These are phyloP conservation scores for Solidago caesia DNA, from an alignment of 129 eudicot genomes.

Conservation along the genomic window DNA sequence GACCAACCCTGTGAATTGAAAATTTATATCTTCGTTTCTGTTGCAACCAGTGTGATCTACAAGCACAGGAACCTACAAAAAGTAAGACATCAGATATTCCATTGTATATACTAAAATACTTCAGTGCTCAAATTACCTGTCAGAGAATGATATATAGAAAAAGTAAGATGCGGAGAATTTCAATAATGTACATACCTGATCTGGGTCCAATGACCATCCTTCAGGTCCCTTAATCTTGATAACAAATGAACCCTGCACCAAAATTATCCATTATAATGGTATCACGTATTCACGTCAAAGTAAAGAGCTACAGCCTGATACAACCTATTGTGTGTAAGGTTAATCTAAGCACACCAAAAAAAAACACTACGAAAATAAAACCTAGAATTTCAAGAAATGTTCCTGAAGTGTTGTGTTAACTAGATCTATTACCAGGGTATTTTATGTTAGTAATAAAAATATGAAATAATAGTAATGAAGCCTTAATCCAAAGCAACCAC, in stretches of 20 bases:
- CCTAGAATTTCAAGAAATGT: background rate
- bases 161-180: slow-evolving; percentile 9
- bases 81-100: slow-evolving; percentile 18
- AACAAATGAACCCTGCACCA: slow-evolving; percentile 84
- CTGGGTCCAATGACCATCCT: slow-evolving; percentile 97
- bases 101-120: slow-evolving; percentile 14
- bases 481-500: slow-evolving; percentile 14
- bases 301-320: slow-evolving; percentile 21
- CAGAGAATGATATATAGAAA: slow-evolving; percentile 12
- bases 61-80: slow-evolving; percentile 77
- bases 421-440: background rate
- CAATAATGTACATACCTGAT: slow-evolving; percentile 51
- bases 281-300: slow-evolving; percentile 21
- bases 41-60: slow-evolving; percentile 91
- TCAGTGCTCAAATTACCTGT: slow-evolving; percentile 9
- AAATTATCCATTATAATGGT: slow-evolving; percentile 7
- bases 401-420: slow-evolving; percentile 12
- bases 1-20: slow-evolving; percentile 90
- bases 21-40: slow-evolving; percentile 91
- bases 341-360: background rate
- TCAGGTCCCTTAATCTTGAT: slow-evolving; percentile 90
- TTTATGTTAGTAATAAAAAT: slow-evolving; percentile 13
- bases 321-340: slow-evolving; percentile 2
- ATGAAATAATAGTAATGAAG: slow-evolving; percentile 13
- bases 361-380: slow-evolving; percentile 9